A percentile compares a stretch with the other conserved stretches of the same genome.
Evolutionary conservation across 208 protist genomes (phyloP).

Genomic region (Acanthamoeba lugdunensis): DNA sequence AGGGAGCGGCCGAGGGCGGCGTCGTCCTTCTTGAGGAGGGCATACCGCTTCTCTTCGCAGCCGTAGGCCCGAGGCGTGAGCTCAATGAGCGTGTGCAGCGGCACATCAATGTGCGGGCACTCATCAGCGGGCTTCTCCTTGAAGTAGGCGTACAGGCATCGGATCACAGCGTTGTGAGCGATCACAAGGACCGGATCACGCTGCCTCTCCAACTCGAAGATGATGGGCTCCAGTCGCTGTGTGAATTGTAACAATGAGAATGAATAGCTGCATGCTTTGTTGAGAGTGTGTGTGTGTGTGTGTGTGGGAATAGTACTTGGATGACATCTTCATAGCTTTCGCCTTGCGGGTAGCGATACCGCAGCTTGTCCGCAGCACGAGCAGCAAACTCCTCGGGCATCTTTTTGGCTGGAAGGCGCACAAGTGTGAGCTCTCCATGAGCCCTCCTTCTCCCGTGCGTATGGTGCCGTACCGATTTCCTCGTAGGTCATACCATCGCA

Average conservation of each 20-base stretch:
- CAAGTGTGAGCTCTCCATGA: background rate
- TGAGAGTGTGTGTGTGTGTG: background rate
- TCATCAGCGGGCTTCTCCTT: slow-evolving; percentile 76
- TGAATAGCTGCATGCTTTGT: background rate
- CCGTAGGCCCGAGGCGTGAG: slow-evolving; percentile 80
- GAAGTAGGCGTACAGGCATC: slow-evolving; percentile 82
- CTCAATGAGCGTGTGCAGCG: slow-evolving; percentile 84
- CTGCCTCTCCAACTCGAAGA: slow-evolving; percentile 81
- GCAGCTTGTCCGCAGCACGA: slow-evolving; percentile 77
- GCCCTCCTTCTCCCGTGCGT: slow-evolving; percentile 28
- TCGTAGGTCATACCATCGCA: slow-evolving; percentile 81
- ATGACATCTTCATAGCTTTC: slow-evolving; percentile 79
- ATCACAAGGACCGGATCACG: slow-evolving; percentile 82
- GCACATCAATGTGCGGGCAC: slow-evolving; percentile 78
- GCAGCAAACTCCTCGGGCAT: slow-evolving; percentile 79
- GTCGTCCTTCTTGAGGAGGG: slow-evolving; percentile 8
- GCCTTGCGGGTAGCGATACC: slow-evolving; percentile 80
- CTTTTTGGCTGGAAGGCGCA: slow-evolving; percentile 8
- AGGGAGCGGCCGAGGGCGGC: background rate
- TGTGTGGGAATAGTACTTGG: background rate
- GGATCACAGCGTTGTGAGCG: slow-evolving; percentile 79
- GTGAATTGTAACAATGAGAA: background rate
- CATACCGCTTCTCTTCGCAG: slow-evolving; percentile 77
- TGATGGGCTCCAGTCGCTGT: slow-evolving; percentile 77
- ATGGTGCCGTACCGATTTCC: slow-evolving; percentile 68